A percentile compares a stretch with the other conserved stretches of the same genome.
Conservation (phyloP, 78 protist species). For the slime mould (Dictyostelium discoideum) region DNA sequence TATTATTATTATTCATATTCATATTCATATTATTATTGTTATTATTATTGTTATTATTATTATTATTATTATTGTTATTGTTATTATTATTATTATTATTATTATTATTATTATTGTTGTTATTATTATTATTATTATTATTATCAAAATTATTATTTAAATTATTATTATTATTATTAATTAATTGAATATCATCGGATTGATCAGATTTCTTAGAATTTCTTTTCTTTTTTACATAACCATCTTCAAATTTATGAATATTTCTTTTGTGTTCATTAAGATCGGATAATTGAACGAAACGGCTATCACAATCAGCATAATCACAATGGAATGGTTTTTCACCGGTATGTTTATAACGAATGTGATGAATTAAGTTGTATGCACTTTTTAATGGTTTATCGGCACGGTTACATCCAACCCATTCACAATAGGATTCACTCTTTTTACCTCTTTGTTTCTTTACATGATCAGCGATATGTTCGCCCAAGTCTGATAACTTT, state of each 20-base stretch:
- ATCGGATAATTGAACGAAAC: conserved; percentile 69
- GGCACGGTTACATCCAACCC: conserved; percentile 63
- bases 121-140: background rate
- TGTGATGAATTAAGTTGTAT: conserved; percentile 70
- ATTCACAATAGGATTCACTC: conserved; percentile 65
- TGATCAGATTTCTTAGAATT: conserved; percentile 20
- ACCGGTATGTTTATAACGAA: conserved; percentile 75
- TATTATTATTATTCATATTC: background rate
- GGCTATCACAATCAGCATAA: conserved; percentile 48
- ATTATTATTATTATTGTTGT: background rate
- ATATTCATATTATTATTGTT: background rate
- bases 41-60: background rate
- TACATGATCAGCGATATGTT: conserved; percentile 66
- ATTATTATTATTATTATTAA: background rate
- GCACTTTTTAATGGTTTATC: conserved; percentile 75
- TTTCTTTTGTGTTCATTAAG: conserved; percentile 72
- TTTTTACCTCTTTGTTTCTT: conserved; percentile 68
- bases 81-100: background rate
- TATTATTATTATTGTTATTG: background rate
- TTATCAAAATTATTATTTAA: background rate
- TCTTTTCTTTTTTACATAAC: conserved; percentile 75
- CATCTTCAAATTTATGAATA: conserved; percentile 75
- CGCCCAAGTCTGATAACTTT: conserved; percentile 46
- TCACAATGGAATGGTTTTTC: conserved; percentile 76
- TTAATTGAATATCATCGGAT: background rate